Evolutionary conservation across 2,329 filamentous ascomycete genomes (phyloP).

Genomic region (Apiospora sp.): DNA sequence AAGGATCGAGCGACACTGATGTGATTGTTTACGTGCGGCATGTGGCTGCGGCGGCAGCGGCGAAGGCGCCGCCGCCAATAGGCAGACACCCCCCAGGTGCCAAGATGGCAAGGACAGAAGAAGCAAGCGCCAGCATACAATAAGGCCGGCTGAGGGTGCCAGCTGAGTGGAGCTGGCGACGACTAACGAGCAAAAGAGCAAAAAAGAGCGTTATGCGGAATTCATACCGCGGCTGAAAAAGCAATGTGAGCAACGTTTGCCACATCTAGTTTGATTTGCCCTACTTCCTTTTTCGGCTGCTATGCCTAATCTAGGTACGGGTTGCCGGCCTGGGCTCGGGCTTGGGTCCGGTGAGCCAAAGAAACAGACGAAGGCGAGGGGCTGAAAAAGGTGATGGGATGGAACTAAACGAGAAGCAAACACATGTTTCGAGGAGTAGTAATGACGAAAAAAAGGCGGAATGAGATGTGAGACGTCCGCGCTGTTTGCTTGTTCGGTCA

Average conservation of each 20-base stretch:
- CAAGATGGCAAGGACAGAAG: not conserved
- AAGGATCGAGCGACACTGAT: not conserved
- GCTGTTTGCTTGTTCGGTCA: constrained; percentile 1
- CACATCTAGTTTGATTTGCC: not conserved
- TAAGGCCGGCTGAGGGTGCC: not conserved
- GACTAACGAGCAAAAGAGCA: not conserved
- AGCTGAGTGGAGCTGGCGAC: not conserved
- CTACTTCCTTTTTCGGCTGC: constrained; percentile 11
- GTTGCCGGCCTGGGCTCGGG: not conserved
- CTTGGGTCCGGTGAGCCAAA: not conserved
- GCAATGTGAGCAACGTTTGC: not conserved
- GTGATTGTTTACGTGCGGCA: not conserved
- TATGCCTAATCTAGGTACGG: not conserved
- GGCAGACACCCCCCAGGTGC: not conserved
- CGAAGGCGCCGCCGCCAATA: not conserved
- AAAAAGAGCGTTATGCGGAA: not conserved
- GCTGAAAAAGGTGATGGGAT: not conserved
- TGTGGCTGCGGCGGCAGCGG: not conserved
- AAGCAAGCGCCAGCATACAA: not conserved
- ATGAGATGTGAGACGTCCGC: not conserved
- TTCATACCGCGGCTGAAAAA: not conserved
- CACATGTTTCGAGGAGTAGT: not conserved
- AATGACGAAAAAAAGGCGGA: not conserved
- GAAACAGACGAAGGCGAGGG: not conserved
- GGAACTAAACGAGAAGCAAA: not conserved